Base-by-base conservation (phyloP, 1,139 yeast species). In the Debaryomyces sp. region DNA sequence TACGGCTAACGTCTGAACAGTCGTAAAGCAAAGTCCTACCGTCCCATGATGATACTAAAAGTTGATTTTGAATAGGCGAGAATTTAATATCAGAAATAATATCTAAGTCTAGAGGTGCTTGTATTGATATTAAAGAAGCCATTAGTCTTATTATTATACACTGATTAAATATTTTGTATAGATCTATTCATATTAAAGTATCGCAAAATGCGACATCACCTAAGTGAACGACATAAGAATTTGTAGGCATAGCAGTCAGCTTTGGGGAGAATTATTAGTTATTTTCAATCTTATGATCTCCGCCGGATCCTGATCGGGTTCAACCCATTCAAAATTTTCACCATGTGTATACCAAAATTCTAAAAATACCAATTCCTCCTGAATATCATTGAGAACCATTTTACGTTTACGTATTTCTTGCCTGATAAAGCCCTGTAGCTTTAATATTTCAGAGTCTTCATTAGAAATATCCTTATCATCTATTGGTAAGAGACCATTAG, bases 261-360 rank as follows among this genome's bases (percentile, higher is more conserved):
- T n/a, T 12, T 21, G 6, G 12, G 26, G 9, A 12, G 10, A n/a
- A 6, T 21, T 13, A 15, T 49, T 45, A 27, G 29, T 33, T 3
- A 51, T 44, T 12, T 50, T 46, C 8, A 49, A 45, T 26, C 54
- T 54, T 2, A 55, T 45, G 2, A 70, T 56, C 51, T 71, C 76
- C 1, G 75, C 78, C 0, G 80, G 80, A 52, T 75, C 80, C 54
- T 75, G 80, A 52, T 75, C 80, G 1, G 80, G 80, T 51, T 75
- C 80, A 1, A 69, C 75, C 80, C 80, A 75, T 42, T 61, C 68
- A 48, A 70, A 75, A 24, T 59, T 56, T 35, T 72, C 77, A 3
- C 76, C 77, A 17, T 66, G 66, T 29, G 61, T 64, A 30, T 61
- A 46, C 75, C 75, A 71, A 46, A 64, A 75, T 44, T 74, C 77